Base-by-base conservation (phyloP, 2,329 filamentous ascomycete genomes). In the Hortaea werneckii region DNA sequence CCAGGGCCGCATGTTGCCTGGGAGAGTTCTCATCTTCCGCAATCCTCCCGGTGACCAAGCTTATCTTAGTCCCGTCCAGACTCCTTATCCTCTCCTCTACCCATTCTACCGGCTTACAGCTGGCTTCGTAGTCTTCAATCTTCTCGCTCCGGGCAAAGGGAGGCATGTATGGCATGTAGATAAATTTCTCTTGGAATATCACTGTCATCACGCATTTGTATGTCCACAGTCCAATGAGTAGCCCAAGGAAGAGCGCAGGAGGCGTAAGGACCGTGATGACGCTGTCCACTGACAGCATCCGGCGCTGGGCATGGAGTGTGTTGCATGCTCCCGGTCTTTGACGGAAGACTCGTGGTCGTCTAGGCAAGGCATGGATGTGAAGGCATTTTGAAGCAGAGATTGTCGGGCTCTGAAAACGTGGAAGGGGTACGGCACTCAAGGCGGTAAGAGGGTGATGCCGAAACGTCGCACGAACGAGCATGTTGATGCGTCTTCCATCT, bases 111-210 rank as follows among this genome's bases (percentile, higher is more conserved):
- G 78, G 79, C 27, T 66, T 68, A 52, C 81, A 86, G 34, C 75
- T 70, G 4, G 63, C 60, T 27, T 68, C 68, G 58, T 85, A 87
- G 54, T 84, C 78, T 3, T 68, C 66, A 32, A 89, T 81, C 46
- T 67, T 79, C 66, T 88, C 82, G 20, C 74, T 72, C 11, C 83
- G 74, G 0, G 84, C 58, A 44, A 83, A 83, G 2, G 84, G 84
- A 12, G 84, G 83, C 42, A 88, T 66, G 40, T 82, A 83, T 0
- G 85, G 83, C 69, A 87, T 87, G 65, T 88, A 89, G 48, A 89
- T 83, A 59, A 89, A 86, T 59, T 83, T 82, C 58, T 89, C 86
- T 65, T 89, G 85, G 60, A 88, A 84, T 4, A 84, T 54, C 28
- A 90, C 71, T 67, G 88, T 78, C 79, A 87, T 85, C 44, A 79